Evolutionary conservation across 768 basidiomycete genomes (phyloP), one percentile per base, ranked within the genome.

Genomic region (Heimioporus sp.): DNA sequence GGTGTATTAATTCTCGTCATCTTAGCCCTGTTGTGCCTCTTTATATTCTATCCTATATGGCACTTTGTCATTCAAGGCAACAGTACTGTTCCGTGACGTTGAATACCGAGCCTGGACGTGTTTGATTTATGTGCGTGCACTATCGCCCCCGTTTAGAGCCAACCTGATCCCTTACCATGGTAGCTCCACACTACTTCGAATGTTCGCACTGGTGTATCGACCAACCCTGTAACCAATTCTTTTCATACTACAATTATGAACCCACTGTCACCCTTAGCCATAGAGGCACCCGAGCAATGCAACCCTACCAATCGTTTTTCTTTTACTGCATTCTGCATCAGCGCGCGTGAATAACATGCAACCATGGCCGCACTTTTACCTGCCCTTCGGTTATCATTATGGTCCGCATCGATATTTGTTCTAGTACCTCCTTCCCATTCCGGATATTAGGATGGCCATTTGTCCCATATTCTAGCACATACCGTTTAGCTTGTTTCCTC

Each of bases 41-140:
- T 96, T 68, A 81, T 90, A 46, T 82, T 85, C 38, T 95, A 90
- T 65, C 94, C 95, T 4, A 80, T 96, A 59, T 64, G 83, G 59
- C 73, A 58, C 52, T 61, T 46, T 24, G 2, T 38, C 10, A 13
- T 53, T 4, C 37, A 49, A n/a, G 40, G 20, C 1, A 21, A 62
- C n/a, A 24, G 17, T 6, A 34, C 34, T n/a, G 24, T 46, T n/a
- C 31, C 24, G 32, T 64, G 53, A 63, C 24, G n/a, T 20, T 7
- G n/a, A 11, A 28, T 39, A 10, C 39, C 15, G 32, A 20, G 38
- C 38, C 9, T 15, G 46, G 39, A 37, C 19, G 21, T 19, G 31
- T 37, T 46, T 15, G 40, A 38, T 11, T 42, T 21, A 10, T 21
- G 30, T 64, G 17, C 5, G 62, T 62, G 19, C 32, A 13, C 37